Percentiles rank a stretch among this genome's conserved stretches.
Conservation (phyloP, 2,329 filamentous ascomycete genomes). For the Aspergillus sp. region DNA sequence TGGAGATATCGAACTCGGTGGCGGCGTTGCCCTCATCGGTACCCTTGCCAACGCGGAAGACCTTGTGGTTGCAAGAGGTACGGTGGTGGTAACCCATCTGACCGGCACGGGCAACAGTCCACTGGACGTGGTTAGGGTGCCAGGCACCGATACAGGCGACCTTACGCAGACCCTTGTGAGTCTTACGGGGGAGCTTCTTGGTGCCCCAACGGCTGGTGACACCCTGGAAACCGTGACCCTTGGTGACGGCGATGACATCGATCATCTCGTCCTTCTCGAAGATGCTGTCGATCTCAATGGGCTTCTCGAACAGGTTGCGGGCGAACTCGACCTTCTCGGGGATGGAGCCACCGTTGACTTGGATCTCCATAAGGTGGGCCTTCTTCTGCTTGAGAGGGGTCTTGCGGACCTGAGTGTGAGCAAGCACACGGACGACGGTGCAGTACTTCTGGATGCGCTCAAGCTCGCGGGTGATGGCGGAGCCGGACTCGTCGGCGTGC, state of each 20-base stretch:
- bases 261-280: conserved; percentile 99
- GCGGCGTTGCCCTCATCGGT: conserved; percentile 87
- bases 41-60: conserved; percentile 97
- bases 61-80: conserved; percentile 99
- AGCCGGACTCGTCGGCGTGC: conserved; percentile 90
- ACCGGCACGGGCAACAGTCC: conserved; percentile 99
- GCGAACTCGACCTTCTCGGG: conserved; percentile 97
- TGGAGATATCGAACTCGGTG: conserved; percentile 93
- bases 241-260: conserved; percentile 98
- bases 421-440: conserved; percentile 97
- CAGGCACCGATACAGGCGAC: conserved; percentile 99
- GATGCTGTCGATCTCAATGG: conserved; percentile 85
- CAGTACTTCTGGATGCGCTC: conserved; percentile 99
- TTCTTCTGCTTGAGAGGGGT: conserved; percentile 99
- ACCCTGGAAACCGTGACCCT: conserved; percentile 98
- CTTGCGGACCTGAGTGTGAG: conserved; percentile 99
- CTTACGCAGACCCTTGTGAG: conserved; percentile 99
- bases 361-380: conserved; percentile 99
- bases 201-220: conserved; percentile 98
- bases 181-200: conserved; percentile 99
- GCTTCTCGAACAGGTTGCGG: conserved; percentile 98
- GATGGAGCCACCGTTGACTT: conserved; percentile 96
- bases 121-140: conserved; percentile 99
- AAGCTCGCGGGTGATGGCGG: conserved; percentile 92
- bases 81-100: conserved; percentile 99